Evolutionary conservation across 2,329 filamentous ascomycete genomes (phyloP).

Genomic region (Aspergillus pseudoviridinutans): DNA sequence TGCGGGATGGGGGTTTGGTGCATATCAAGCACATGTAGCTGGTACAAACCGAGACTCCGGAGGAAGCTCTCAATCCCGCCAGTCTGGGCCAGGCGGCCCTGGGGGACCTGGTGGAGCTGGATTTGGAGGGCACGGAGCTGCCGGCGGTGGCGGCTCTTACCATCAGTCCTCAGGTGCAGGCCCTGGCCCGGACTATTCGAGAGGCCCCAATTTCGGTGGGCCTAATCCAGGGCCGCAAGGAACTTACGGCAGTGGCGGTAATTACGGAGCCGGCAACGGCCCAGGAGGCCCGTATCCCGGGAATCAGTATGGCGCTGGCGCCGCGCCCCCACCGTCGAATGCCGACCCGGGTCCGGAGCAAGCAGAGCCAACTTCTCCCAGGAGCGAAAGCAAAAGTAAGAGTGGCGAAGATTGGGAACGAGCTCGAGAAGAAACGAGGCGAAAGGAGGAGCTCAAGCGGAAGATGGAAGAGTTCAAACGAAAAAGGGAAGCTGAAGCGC

Average conservation of each 20-base stretch:
- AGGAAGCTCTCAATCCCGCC: constrained; percentile 27
- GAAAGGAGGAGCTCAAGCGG: constrained; percentile 34
- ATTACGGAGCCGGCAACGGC: constrained; percentile 23
- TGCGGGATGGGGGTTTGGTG: constrained; percentile 72
- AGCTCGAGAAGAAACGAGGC: constrained; percentile 29
- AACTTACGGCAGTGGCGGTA: constrained; percentile 18
- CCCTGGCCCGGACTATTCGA: constrained; percentile 21
- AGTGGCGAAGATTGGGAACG: constrained; percentile 25
- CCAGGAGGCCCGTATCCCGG: constrained; percentile 31
- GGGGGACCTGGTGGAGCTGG: constrained; percentile 19
- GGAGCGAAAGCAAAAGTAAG: constrained; percentile 15
- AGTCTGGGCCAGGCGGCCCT: constrained; percentile 20
- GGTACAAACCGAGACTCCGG: neutral
- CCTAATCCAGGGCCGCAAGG: constrained; percentile 24
- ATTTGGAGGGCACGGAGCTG: constrained; percentile 12
- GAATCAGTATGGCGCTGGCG: constrained; percentile 30
- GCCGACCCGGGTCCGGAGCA: constrained; percentile 13
- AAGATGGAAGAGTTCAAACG: constrained; percentile 38
- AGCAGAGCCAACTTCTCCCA: constrained; percentile 9
- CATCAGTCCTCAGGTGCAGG: constrained; percentile 17
- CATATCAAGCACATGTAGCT: constrained; percentile 51
- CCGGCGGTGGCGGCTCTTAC: constrained; percentile 12
- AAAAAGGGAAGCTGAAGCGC: constrained; percentile 34
- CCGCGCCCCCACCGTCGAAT: constrained; percentile 16
- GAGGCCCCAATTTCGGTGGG: constrained; percentile 23